phyloP scores from a whole-genome alignment of 2,329 filamentous ascomycete genomes.

The Falciphora oryzae region DNA sequence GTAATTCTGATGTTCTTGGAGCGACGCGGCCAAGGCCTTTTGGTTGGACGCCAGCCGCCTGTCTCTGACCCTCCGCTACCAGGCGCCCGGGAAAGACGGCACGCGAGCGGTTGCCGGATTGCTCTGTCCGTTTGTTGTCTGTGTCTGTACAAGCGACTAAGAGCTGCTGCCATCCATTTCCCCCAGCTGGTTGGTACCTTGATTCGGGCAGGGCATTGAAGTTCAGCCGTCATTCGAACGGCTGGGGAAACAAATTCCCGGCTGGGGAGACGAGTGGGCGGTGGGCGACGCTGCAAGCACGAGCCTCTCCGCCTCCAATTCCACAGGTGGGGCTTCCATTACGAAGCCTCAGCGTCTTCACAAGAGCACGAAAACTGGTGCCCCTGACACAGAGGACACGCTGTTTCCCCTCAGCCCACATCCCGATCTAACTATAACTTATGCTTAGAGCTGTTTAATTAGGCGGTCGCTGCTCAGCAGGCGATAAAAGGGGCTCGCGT shows the following conservation, averaged over 20 bases:
- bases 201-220: no score
- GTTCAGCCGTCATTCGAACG: no score
- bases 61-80: background rate
- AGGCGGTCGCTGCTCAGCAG: background rate
- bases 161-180: no score
- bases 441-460: background rate
- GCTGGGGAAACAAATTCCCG: no score
- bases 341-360: background rate
- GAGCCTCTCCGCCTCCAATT: no score
- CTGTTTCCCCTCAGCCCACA: no score
- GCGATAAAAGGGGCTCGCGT: background rate
- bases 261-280: no score
- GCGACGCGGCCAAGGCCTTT: background rate
- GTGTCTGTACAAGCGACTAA: no score
- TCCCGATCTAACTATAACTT: background rate
- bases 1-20: background rate
- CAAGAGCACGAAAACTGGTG: no score
- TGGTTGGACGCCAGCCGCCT: background rate
- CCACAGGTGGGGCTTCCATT: background rate
- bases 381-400: no score
- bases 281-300: no score
- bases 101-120: slow-evolving; percentile 1
- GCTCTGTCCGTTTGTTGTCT: background rate
- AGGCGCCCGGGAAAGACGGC: slow-evolving; percentile 2
- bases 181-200: no score